Evolutionary conservation across 1,284 basidiomycete species (phyloP).

Genomic region (Boletus semigastroideus): DNA sequence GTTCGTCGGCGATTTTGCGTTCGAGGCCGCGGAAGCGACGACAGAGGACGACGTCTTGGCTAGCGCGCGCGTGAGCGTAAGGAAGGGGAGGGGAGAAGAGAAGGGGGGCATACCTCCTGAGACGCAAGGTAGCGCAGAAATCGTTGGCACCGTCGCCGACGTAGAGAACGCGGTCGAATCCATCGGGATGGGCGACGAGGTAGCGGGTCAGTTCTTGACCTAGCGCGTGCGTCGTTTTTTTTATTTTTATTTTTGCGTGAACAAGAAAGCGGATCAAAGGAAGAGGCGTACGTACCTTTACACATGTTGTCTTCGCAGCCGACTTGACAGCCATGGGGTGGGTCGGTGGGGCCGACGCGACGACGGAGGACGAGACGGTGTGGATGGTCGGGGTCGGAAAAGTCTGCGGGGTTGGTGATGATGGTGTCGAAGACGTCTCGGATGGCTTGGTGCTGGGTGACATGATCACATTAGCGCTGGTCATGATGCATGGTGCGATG

Average conservation of each 20-base stretch:
- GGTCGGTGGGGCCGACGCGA: conserved; percentile 70
- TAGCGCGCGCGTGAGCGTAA: neutral
- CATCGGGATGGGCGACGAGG: conserved; percentile 48
- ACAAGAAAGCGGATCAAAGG: too few species aligned
- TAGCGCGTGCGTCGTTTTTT: conserved; percentile 37
- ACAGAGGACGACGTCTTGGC: conserved; percentile 78
- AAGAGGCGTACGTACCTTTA: too few species aligned
- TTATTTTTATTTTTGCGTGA: too few species aligned
- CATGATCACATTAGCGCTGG: too few species aligned
- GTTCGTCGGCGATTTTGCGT: conserved; percentile 67
- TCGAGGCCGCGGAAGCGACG: conserved; percentile 76
- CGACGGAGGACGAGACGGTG: conserved; percentile 80
- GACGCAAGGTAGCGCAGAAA: conserved; percentile 87
- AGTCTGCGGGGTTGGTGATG: conserved; percentile 91
- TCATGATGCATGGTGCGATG: too few species aligned
- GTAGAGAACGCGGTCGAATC: conserved; percentile 84
- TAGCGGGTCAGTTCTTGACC: conserved; percentile 89
- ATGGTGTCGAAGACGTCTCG: conserved; percentile 79
- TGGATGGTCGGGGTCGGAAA: conserved; percentile 58
- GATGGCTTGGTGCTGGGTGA: conserved; percentile 71
- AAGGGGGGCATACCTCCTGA: conserved; percentile 58
- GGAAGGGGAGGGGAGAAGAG: neutral
- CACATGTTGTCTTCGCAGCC: conserved; percentile 98
- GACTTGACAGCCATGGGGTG: conserved; percentile 83
- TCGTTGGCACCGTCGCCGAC: conserved; percentile 96